Conservation (phyloP, 805 yeast species). For the Barnettozyma pratensis region DNA sequence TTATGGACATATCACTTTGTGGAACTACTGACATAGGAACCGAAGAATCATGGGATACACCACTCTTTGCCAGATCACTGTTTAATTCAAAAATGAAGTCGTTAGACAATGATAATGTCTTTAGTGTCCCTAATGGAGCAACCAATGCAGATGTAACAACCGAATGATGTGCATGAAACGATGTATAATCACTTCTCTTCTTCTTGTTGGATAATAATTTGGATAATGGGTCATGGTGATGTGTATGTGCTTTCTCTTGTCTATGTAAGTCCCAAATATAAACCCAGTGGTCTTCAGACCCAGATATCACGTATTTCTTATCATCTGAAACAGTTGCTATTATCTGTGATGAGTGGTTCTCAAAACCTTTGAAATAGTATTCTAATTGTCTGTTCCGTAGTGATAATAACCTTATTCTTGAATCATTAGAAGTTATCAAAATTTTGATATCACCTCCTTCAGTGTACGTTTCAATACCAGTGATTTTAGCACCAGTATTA, state of each 20-base stretch:
- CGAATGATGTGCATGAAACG: conserved; percentile 73
- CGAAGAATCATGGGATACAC: not conserved
- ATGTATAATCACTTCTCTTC: conserved; percentile 57
- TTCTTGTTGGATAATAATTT: conserved; percentile 17
- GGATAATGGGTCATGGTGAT: conserved; percentile 9
- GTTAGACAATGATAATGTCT: conserved; percentile 62
- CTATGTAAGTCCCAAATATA: conserved; percentile 66
- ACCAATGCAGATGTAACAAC: conserved; percentile 71
- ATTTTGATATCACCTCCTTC: conserved; percentile 35
- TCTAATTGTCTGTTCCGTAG: conserved; percentile 48
- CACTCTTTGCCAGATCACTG: conserved; percentile 22
- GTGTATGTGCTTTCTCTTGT: conserved; percentile 13
- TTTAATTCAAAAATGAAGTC: conserved; percentile 72
- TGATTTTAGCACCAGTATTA: conserved; percentile 50
- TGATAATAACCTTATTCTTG: conserved; percentile 65
- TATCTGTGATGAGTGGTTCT: conserved; percentile 67
- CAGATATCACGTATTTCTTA: conserved; percentile 55
- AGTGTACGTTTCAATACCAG: conserved; percentile 60
- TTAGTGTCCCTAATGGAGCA: conserved; percentile 69
- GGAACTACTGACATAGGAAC: too few relatives aligned
- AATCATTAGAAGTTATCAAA: conserved; percentile 77
- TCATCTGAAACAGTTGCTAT: conserved; percentile 61
- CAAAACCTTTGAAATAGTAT: conserved; percentile 67
- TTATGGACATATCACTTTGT: too few relatives aligned
- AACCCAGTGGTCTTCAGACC: conserved; percentile 85